A percentile compares a stretch with the other conserved stretches of the same genome.
These are phyloP conservation scores for Penicillium sp. DNA, from an alignment of 2,329 filamentous ascomycete species.

Conservation along the genomic window DNA sequence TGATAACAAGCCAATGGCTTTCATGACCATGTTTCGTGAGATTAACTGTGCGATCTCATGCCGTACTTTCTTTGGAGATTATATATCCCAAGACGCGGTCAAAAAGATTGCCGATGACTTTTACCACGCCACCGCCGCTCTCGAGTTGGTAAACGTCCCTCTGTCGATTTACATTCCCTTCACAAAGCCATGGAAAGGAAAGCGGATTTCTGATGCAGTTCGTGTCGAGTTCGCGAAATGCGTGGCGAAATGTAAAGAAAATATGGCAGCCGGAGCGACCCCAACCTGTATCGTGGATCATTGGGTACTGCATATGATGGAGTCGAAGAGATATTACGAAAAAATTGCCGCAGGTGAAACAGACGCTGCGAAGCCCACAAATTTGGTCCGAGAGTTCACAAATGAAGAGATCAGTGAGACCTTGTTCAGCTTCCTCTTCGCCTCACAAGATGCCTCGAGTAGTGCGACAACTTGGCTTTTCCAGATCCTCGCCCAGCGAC, in stretches of 20 bases:
- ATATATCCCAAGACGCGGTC: constrained; percentile 80
- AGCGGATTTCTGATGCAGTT: constrained; percentile 83
- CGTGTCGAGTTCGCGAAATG: constrained; percentile 80
- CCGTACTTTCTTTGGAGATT: constrained; percentile 86
- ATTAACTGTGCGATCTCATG: constrained; percentile 86
- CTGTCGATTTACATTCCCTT: constrained; percentile 73
- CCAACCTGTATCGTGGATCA: constrained; percentile 85
- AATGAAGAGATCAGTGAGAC: constrained; percentile 53
- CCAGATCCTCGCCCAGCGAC: constrained; percentile 53
- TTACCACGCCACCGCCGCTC: constrained; percentile 83
- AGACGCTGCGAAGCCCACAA: constrained; percentile 49
- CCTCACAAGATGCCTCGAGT: constrained; percentile 56
- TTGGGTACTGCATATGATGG: constrained; percentile 81
- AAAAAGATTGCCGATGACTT: constrained; percentile 91
- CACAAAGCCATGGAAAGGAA: constrained; percentile 88
- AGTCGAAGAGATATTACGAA: constrained; percentile 73
- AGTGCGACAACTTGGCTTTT: constrained; percentile 57
- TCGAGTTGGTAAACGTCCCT: constrained; percentile 92
- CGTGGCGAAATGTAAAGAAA: constrained; percentile 80
- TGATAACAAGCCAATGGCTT: constrained; percentile 68
- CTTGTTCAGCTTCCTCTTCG: constrained; percentile 57
- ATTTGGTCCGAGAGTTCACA: constrained; percentile 54
- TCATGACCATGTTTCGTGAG: constrained; percentile 84
- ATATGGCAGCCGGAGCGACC: constrained; percentile 76
- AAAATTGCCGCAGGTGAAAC: constrained; percentile 67